phyloP scores from a whole-genome alignment of 2,329 filamentous ascomycete genomes.

The Podosphaera xanthii region DNA sequence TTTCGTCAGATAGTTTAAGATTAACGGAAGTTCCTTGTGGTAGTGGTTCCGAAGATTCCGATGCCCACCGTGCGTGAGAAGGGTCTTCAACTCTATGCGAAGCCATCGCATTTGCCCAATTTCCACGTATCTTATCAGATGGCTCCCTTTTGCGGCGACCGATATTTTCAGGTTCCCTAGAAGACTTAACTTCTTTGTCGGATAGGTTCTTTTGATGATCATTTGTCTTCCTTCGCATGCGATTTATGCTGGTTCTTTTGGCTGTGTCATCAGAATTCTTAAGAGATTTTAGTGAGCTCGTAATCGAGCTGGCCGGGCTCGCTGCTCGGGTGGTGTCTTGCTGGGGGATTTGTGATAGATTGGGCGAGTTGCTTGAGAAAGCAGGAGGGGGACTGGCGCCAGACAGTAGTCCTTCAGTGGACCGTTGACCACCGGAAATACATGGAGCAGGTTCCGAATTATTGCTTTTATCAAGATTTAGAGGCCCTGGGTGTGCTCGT shows the following conservation, averaged over 20 bases:
- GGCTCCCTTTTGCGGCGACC: constrained; percentile 12
- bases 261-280: constrained; percentile 7
- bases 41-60: constrained; percentile 9
- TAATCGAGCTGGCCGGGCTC: constrained; percentile 1
- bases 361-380: constrained; percentile 2
- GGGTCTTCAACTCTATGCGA: constrained; percentile 7
- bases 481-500: constrained; percentile 6
- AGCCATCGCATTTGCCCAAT: constrained; percentile 11
- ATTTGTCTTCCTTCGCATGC: constrained; percentile 11
- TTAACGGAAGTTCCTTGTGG: constrained; percentile 9
- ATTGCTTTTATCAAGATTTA: constrained; percentile 13
- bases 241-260: constrained; percentile 14
- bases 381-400: constrained; percentile 11
- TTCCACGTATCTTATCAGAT: constrained; percentile 9
- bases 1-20: constrained; percentile 10
- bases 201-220: constrained; percentile 10
- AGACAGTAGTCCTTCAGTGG: constrained; percentile 13
- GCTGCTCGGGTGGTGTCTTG: background rate
- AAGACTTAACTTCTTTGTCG: constrained; percentile 16
- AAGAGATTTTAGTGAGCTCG: constrained; percentile 6
- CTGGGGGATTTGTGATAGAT: constrained; percentile 2
- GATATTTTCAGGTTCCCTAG: constrained; percentile 15
- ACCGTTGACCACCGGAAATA: constrained; percentile 15
- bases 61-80: constrained; percentile 6
- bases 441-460: constrained; percentile 12